Base-by-base conservation (phyloP, 208 protist genomes). In the Leishmania aethiopica region DNA sequence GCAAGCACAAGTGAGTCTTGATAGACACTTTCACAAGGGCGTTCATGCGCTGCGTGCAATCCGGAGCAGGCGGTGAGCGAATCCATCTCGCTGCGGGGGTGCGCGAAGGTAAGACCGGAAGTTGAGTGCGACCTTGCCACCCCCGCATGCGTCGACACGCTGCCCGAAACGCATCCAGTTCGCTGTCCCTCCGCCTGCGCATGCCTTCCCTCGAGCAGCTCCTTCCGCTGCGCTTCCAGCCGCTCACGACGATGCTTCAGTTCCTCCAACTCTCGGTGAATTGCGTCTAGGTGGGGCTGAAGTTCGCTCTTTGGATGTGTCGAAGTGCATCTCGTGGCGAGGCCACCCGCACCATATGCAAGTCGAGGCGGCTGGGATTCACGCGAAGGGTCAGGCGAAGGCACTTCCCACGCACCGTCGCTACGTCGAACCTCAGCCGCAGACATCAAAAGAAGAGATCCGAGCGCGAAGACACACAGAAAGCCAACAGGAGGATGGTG, bases 251-350 rank as follows among this genome's bases (percentile, higher is more conserved):
- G 93, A 37, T 85, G 78, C 47, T 81, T 85, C n/a, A 96, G 72
- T 11, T 74, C 66, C n/a, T 91, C 89, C 49, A 96, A 69, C 72
- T 94, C 90, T 37, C 83, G 82, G 25, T 88, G 91, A 73, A 96
- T 94, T 1, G 64, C 72, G 7, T 71, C 67, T 2, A 96, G 86
- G 66, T 92, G 51, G 60, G 47, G 53, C 28, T 77, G 66, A 10
- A 66, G 45, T 7, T 57, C 35, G 6, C 11, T 55, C 8, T 47
- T 37, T 8, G n/a, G 28, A 5, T 77, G 19, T 13, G 25, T 62
- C 4, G 67, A 42, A 42, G 40, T 4, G 32, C 15, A 47, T 5
- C 64, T 64, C 17, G 49, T 60, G 22, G 0, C n/a, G 4, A 13
- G 3, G 8, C 15, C 3, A 6, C 15, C 37, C 3, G 35, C 22